These are phyloP conservation scores for Babesia sp. DNA, from an alignment of 169 alveolate species.

Conservation along the genomic window DNA sequence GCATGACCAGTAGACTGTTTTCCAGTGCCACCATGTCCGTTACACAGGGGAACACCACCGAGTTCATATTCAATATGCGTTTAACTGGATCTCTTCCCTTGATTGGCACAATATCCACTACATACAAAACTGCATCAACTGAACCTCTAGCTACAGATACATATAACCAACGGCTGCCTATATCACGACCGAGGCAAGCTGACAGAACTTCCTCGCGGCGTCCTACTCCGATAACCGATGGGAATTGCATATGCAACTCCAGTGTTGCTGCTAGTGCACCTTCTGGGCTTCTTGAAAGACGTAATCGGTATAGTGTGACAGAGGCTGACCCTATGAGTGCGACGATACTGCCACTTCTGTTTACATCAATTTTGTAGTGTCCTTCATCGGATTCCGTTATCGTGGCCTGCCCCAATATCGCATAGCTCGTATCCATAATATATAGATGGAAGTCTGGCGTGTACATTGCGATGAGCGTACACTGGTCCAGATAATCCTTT, in stretches of 20 bases:
- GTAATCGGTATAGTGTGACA: not conserved
- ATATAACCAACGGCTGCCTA: conserved; percentile 36
- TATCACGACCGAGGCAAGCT: conserved; percentile 36
- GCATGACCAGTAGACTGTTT: conserved; percentile 24
- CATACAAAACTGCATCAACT: conserved; percentile 40
- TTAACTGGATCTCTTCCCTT: conserved; percentile 27
- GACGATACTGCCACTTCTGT: conserved; percentile 17
- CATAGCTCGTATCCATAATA: not conserved
- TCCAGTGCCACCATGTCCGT: conserved; percentile 30
- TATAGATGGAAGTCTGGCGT: conserved; percentile 4
- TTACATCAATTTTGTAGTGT: not conserved
- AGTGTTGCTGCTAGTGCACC: not conserved
- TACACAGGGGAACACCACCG: conserved; percentile 39
- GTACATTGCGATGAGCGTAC: conserved; percentile 15
- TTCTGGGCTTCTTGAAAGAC: conserved; percentile 1
- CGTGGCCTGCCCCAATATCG: not conserved
- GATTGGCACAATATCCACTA: conserved; percentile 33
- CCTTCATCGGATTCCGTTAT: conserved; percentile 14
- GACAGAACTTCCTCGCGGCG: conserved; percentile 36
- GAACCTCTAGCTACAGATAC: conserved; percentile 52
- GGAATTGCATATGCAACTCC: conserved; percentile 18
- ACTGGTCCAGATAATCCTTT: conserved; percentile 12
- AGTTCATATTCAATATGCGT: conserved; percentile 38
- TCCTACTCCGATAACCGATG: conserved; percentile 45
- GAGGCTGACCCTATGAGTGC: conserved; percentile 15